Evolutionary conservation across 2,329 filamentous ascomycete genomes (phyloP), one percentile per base, ranked within the genome.

Genomic region (Bipolaris cookei): DNA sequence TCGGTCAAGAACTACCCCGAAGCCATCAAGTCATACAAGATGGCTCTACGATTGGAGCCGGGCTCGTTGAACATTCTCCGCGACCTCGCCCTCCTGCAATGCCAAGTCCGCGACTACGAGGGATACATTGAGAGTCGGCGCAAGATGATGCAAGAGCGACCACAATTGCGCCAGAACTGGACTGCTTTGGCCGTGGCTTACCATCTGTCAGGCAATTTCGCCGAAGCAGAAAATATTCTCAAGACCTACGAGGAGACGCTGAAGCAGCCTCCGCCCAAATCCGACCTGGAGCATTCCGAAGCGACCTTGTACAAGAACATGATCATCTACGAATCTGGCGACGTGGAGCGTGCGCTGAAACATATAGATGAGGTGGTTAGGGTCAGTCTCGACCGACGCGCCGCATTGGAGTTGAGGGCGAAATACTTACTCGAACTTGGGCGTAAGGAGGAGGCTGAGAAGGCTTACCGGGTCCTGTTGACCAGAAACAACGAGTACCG

Each of bases 11-110:
- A 99, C 79, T 98, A 96, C 70, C 95, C 98, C 77, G 95, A 98
- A 80, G 94, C 96, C 8, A 97, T 97, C 81, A 98, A 98, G 83
- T 96, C 95, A 56, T 99, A 99, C 83, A 96, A 96, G 76, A 97
- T 96, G 77, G 95, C 95, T 14, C 82, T 99, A 68, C 88, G 87
- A 74, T 85, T 98, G 58, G 95, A 99, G 73, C 94, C 96, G n/a
- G 92, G 96, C 20, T 97, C 92, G 13, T 84, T 87, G 61, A 94
- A 97, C 77, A 99, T 99, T 69, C 91, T 96, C 77, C 87, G 95
- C 64, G 96, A 99, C 73, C 83, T 99, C 59, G 94, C 95, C 48
- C 86, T 96, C 60, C 85, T 99, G 58, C 95, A 99, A 80, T 86
- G 96, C 66, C 95, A 99, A 80, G 97, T 97, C 86, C 88, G 95